phyloP scores from a whole-genome alignment of 2,329 filamentous ascomycete species.

The Teratosphaeria zuluensis region DNA sequence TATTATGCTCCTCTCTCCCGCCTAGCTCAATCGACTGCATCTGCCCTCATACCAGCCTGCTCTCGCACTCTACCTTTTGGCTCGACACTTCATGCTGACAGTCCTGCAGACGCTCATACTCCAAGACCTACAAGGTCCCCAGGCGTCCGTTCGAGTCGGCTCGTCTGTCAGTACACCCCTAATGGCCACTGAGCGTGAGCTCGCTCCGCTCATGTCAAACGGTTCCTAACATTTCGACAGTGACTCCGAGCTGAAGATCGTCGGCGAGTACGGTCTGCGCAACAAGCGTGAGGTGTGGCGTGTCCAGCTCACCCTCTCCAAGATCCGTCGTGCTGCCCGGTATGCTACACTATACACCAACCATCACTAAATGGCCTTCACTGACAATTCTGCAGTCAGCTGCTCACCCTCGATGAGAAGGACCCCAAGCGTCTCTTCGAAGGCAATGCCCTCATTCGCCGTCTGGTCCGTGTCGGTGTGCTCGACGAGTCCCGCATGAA shows the following conservation, averaged over 20 bases:
- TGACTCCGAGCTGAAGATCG: slow-evolving; percentile 98
- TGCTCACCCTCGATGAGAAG: slow-evolving; percentile 99
- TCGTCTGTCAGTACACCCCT: slow-evolving; percentile 89
- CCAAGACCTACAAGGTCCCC: slow-evolving; percentile 99
- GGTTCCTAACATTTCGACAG: slow-evolving; percentile 65
- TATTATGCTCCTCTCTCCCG: not conserved
- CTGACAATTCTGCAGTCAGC: slow-evolving; percentile 60
- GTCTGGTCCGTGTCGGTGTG: slow-evolving; percentile 98
- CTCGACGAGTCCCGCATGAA: slow-evolving; percentile 99
- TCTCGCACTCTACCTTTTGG: not conserved
- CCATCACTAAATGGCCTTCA: too few species aligned
- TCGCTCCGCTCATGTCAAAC: slow-evolving; percentile 94
- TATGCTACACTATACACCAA: too few species aligned
- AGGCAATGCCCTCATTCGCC: slow-evolving; percentile 99
- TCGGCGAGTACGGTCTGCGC: slow-evolving; percentile 98
- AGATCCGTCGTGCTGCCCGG: slow-evolving; percentile 99
- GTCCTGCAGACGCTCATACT: slow-evolving; percentile 57
- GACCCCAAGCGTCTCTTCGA: slow-evolving; percentile 99
- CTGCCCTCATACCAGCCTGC: not conserved
- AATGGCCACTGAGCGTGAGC: slow-evolving; percentile 92
- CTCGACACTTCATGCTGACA: slow-evolving; percentile 9
- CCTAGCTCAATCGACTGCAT: not conserved
- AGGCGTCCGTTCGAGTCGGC: slow-evolving; percentile 98
- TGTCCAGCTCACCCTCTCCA: slow-evolving; percentile 98
- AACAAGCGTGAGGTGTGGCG: slow-evolving; percentile 99